A percentile compares a stretch with the other conserved stretches of the same genome.
These are phyloP conservation scores for Inga laurina DNA, from an alignment of 306 rosid species.

Conservation along the genomic window DNA sequence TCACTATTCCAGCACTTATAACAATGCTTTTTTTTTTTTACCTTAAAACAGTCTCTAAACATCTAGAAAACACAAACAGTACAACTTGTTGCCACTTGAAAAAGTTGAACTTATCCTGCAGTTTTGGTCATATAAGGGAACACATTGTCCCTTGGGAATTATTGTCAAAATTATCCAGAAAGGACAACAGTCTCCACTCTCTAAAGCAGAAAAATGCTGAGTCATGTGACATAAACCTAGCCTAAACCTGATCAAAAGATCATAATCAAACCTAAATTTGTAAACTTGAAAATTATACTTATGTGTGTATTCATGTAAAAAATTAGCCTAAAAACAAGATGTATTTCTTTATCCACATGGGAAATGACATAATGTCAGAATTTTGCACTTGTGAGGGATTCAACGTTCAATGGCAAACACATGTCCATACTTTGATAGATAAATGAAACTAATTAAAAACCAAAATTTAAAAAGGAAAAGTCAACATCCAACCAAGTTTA, in stretches of 20 bases:
- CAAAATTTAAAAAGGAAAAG: not conserved
- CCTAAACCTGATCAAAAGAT: not conserved
- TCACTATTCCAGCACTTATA: too few relatives aligned
- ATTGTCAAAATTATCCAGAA: not conserved
- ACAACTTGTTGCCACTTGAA: constrained; percentile 6
- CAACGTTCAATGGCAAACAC: not conserved
- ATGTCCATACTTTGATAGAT: not conserved
- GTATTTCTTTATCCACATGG: not conserved
- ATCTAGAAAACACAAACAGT: not conserved
- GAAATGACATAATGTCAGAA: not conserved
- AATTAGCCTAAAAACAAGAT: not conserved
- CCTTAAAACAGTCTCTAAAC: too few relatives aligned
- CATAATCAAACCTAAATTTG: constrained; percentile 1
- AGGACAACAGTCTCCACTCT: constrained; percentile 3
- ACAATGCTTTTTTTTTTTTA: too few relatives aligned
- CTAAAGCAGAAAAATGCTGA: constrained; percentile 21
- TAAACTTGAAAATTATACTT: constrained; percentile 16
- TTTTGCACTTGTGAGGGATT: not conserved
- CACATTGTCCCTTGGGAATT: not conserved
- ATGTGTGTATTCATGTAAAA: not conserved
- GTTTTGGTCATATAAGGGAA: constrained; percentile 17
- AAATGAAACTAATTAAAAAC: not conserved
- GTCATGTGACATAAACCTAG: not conserved
- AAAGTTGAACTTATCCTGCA: constrained; percentile 24
- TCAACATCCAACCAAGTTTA: not conserved